Base-by-base conservation (phyloP, 129 eudicot species). In the Pseudognaphalium luteoalbum region DNA sequence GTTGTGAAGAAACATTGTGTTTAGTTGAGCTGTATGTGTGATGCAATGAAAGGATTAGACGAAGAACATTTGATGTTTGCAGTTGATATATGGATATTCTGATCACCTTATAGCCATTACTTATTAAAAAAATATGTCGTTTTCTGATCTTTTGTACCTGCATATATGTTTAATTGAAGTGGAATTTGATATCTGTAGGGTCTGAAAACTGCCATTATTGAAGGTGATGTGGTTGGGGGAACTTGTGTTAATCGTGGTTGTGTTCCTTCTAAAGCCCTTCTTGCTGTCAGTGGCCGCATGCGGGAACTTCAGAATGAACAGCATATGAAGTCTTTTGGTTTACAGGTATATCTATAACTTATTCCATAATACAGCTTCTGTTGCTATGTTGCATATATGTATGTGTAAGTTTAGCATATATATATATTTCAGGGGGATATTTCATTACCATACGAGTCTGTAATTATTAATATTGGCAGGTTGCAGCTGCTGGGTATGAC, bases 181-280 rank as follows among this genome's bases (percentile, higher is more conserved):
- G 32, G 42, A 73, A 29, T 21, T 66, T 67, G 37, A 25, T 1
- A n/a, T 77, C 32, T 73, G 32, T 85, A 95, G 97, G 99, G 99
- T 65, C 79, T 95, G 71, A 95, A 91, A 95, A 95, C 96, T 73
- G 99, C 99, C 67, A 91, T 95, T 78, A 87, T 95, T 12, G 99
- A 95, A 83, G 99, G 99, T 33, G 99, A 89, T 85, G 99, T 95
- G 76, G 84, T 95, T 52, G 99, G 99, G 63, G 99, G 99, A 80
- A 91, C 99, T 33, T 95, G 99, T 76, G 99, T 95, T 30, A 95
- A 95, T 58, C 88, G 97, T 41, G 99, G 99, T 68, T 95, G 99
- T 80, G 99, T 95, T 77, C 99, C 99, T 71, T 91, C 99, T 57
- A 95, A 95, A 79, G 97, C 99, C 12, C 99, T 95, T 83, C 94